Evolutionary conservation across 257 asterid species (phyloP).

Genomic region (Vinca minor): DNA sequence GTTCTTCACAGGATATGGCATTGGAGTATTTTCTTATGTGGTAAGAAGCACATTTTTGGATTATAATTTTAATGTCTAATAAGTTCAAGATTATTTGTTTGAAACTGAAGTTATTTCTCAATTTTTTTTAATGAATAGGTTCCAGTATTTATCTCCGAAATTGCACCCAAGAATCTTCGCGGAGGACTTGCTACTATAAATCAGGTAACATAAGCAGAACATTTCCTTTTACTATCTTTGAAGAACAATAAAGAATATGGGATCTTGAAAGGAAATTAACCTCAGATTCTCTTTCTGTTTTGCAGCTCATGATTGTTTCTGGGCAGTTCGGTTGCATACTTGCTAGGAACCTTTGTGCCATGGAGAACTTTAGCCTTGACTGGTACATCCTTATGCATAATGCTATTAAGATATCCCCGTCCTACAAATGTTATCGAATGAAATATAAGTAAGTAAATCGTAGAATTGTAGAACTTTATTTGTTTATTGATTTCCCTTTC

Average conservation of each 20-base stretch:
- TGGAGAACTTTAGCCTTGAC: slow-evolving; percentile 76
- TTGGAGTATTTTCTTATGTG: slow-evolving; percentile 75
- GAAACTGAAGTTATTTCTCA: neutral
- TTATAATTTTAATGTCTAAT: neutral
- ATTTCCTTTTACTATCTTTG: neutral
- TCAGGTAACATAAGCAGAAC: slow-evolving; percentile 40
- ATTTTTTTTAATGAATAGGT: slow-evolving; percentile 40
- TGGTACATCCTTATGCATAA: slow-evolving; percentile 29
- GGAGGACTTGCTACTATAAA: slow-evolving; percentile 78
- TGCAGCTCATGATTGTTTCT: slow-evolving; percentile 74
- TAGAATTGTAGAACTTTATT: no score
- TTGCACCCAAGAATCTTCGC: slow-evolving; percentile 70
- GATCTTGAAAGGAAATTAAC: neutral
- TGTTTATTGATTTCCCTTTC: neutral
- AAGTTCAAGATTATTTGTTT: neutral
- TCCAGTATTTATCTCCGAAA: slow-evolving; percentile 78
- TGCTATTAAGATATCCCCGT: neutral
- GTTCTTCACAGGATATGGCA: slow-evolving; percentile 78
- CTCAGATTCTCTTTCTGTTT: slow-evolving; percentile 6
- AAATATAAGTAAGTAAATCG: no score
- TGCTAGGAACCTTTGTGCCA: slow-evolving; percentile 54
- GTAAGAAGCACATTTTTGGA: slow-evolving; percentile 22
- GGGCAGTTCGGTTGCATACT: slow-evolving; percentile 65
- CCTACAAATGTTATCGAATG: neutral
- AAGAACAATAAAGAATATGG: neutral